A percentile compares a stretch with the other conserved stretches of the same genome.
Conservation (phyloP, 768 basidiomycete species). For the Megacollybia marginata region DNA sequence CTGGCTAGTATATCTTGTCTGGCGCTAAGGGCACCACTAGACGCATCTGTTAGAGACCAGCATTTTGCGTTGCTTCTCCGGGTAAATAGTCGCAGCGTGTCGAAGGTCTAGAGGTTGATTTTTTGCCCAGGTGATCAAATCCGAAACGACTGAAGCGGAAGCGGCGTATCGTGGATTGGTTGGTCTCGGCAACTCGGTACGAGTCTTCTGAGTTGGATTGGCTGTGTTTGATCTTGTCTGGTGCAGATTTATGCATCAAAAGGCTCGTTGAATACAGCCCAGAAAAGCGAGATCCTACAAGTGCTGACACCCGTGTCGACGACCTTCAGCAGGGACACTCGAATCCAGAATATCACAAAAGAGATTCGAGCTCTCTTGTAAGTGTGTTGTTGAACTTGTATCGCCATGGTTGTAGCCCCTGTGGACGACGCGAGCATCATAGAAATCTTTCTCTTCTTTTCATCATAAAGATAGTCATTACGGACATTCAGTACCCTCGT, state of each 20-base stretch:
- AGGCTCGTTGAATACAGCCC: slow-evolving; percentile 29
- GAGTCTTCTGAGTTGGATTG: neutral
- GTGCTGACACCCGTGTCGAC: slow-evolving; percentile 31
- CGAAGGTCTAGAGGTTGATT: neutral
- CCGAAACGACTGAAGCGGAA: slow-evolving; percentile 54
- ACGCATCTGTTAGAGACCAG: slow-evolving; percentile 28
- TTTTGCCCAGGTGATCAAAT: slow-evolving; percentile 33
- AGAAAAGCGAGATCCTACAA: slow-evolving; percentile 32
- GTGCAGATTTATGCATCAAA: slow-evolving; percentile 39
- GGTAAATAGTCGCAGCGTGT: slow-evolving; percentile 14
- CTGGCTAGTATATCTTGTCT: slow-evolving; percentile 56
- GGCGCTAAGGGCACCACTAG: slow-evolving; percentile 34
- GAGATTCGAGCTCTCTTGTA: slow-evolving; percentile 43
- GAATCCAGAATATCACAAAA: slow-evolving; percentile 40
- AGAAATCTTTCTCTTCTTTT: neutral
- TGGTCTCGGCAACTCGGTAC: slow-evolving; percentile 66
- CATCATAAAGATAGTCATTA: neutral
- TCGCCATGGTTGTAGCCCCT: neutral
- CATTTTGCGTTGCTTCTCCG: slow-evolving; percentile 37
- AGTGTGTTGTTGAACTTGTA: neutral
- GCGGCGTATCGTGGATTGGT: slow-evolving; percentile 65
- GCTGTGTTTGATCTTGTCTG: slow-evolving; percentile 5
- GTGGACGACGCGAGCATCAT: neutral
- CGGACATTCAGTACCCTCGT: neutral
- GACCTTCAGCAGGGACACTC: slow-evolving; percentile 46